phyloP scores from a whole-genome alignment of 345 rosid genomes.

The Melastoma malabathricum region DNA sequence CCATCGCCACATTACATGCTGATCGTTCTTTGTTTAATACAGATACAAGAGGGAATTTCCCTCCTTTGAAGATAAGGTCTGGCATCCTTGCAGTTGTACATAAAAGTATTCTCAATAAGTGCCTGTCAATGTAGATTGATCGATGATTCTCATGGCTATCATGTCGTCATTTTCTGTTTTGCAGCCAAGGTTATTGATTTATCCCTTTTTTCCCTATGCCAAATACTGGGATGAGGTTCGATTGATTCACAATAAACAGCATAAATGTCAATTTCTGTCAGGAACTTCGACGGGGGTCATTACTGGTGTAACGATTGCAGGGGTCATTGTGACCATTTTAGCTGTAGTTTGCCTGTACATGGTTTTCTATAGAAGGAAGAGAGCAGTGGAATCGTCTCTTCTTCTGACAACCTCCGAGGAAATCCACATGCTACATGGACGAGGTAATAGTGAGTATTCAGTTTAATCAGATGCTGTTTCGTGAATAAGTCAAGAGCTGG shows the following conservation, averaged over 20 bases:
- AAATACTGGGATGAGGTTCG: not conserved
- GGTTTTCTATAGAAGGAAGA: slow-evolving; percentile 16
- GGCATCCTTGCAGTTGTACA: not conserved
- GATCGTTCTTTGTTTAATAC: slow-evolving; percentile 3
- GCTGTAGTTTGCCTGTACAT: slow-evolving; percentile 8
- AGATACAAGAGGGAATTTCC: slow-evolving; percentile 31
- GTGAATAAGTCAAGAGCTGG: too few relatives aligned
- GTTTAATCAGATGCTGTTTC: not conserved
- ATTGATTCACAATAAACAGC: not conserved
- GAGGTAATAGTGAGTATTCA: slow-evolving; percentile 9
- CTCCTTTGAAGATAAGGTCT: slow-evolving; percentile 30
- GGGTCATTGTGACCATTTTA: slow-evolving; percentile 12
- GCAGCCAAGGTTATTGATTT: slow-evolving; percentile 29
- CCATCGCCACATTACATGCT: not conserved
- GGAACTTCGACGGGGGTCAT: slow-evolving; percentile 19
- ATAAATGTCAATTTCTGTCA: slow-evolving; percentile 15
- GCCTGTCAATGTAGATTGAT: not conserved
- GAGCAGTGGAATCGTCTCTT: slow-evolving; percentile 8
- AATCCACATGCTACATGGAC: slow-evolving; percentile 7
- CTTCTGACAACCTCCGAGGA: slow-evolving; percentile 13
- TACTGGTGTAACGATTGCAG: slow-evolving; percentile 30
- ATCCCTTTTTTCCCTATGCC: not conserved
- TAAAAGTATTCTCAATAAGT: too few relatives aligned
- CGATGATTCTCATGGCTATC: slow-evolving; percentile 1
- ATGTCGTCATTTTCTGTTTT: slow-evolving; percentile 11